A percentile compares a stretch with the other conserved stretches of the same genome.
These are phyloP conservation scores for Boletus coccyginus DNA, from an alignment of 768 basidiomycete species.

Conservation along the genomic window DNA sequence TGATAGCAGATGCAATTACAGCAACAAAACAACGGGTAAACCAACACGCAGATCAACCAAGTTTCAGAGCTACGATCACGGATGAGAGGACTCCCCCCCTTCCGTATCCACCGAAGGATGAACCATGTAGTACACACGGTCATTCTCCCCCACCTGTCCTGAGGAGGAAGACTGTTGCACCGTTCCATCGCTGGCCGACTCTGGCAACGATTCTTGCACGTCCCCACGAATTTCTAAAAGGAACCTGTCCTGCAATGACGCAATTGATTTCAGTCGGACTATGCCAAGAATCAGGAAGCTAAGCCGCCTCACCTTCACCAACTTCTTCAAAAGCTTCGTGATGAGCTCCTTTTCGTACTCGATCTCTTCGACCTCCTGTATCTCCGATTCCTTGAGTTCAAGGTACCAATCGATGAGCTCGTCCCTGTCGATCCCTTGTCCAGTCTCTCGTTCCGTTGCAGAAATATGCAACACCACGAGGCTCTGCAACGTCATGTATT, in stretches of 20 bases:
- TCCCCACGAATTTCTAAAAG: conserved; percentile 82
- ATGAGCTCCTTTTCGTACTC: conserved; percentile 91
- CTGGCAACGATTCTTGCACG: conserved; percentile 71
- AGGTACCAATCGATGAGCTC: conserved; percentile 97
- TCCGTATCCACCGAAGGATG: conserved; percentile 86
- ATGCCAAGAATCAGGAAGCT: background rate
- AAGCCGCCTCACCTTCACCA: conserved; percentile 70
- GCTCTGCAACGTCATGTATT: conserved; percentile 87
- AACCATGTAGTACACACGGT: conserved; percentile 84
- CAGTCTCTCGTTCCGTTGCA: conserved; percentile 71
- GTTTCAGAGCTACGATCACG: conserved; percentile 6
- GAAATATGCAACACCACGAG: conserved; percentile 82
- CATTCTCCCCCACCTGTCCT: conserved; percentile 50
- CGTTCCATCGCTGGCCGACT: conserved; percentile 60
- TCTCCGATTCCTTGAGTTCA: conserved; percentile 80
- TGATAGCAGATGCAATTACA: background rate
- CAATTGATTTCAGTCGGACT: background rate
- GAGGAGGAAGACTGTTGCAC: conserved; percentile 46
- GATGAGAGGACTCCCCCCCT: conserved; percentile 35
- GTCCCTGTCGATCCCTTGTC: conserved; percentile 78
- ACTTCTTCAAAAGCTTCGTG: conserved; percentile 81
- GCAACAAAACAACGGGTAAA: conserved; percentile 2
- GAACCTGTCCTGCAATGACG: conserved; percentile 64
- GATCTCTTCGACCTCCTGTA: conserved; percentile 81
- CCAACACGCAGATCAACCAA: conserved; percentile 11